These are phyloP conservation scores for Coemansia sp. DNA, from an alignment of 192 early-diverging fungal species.

Conservation along the genomic window DNA sequence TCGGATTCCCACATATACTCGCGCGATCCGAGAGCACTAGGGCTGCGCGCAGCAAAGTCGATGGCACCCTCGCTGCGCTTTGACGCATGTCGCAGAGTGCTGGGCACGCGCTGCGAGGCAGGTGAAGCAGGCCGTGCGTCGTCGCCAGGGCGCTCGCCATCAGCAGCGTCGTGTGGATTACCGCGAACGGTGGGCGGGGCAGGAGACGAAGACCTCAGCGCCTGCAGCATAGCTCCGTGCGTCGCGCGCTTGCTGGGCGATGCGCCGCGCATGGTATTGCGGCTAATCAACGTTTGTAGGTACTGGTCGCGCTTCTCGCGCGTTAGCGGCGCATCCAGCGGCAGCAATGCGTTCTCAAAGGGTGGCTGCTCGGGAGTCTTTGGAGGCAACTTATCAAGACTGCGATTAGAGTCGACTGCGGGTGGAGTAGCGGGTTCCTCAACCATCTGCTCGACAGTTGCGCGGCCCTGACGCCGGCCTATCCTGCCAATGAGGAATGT, in stretches of 20 bases:
- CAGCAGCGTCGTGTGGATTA: conserved; percentile 13
- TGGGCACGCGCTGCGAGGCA: background rate
- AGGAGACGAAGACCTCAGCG: conserved; percentile 37
- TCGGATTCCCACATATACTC: conserved; percentile 17
- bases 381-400: background rate
- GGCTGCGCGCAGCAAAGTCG: conserved; percentile 26
- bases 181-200: conserved; percentile 6
- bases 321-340: conserved; percentile 41
- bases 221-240: conserved; percentile 24
- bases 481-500: conserved; percentile 21
- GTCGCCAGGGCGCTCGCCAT: conserved; percentile 23
- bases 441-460: conserved; percentile 28
- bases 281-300: conserved; percentile 49
- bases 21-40: conserved; percentile 21
- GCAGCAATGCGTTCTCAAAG: background rate
- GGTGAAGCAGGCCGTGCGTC: background rate
- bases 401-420: background rate
- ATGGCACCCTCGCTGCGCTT: conserved; percentile 45
- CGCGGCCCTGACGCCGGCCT: conserved; percentile 47
- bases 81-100: conserved; percentile 24
- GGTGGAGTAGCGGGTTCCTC: conserved; percentile 23
- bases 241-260: conserved; percentile 31
- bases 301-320: conserved; percentile 55
- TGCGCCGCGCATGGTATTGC: conserved; percentile 42
- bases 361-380: conserved; percentile 1